Base-by-base conservation (phyloP, 2,329 filamentous ascomycete genomes). In the Knufia petricola region DNA sequence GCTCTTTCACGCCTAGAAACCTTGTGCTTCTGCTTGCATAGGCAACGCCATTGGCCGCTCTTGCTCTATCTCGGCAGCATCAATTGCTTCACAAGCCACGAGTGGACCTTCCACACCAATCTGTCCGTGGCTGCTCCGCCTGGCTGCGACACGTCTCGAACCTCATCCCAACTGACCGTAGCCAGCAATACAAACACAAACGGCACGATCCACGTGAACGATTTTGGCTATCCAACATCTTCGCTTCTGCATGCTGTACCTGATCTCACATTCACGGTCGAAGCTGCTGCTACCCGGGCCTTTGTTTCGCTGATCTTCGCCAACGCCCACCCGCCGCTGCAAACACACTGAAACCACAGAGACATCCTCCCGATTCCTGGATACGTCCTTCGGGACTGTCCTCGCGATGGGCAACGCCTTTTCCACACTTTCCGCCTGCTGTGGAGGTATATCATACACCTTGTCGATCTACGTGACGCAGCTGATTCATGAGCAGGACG, bases 401-500 rank as follows among this genome's bases (percentile, higher is more conserved):
- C 50, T 55, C 50, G 49, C 48, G 12, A 60, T 60, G 58, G 58
- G 58, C 51, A 59, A 60, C 46, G 47, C 51, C 15, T 43, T 59
- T n/a, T 60, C 58, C 23, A 49, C 51, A 21, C 46, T 59, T n/a
- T 60, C 58, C 23, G 52, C 58, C 21, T 60, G 56, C 53, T 60
- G 58, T 50, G 55, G 51, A 55, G 58, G 58, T 60, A 30, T 23
- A 44, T 15, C 24, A 21, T 31, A 13, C n/a, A 21, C 20, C 21
- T 20, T 24, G 15, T 15, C 10, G 7, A 28, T 28, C 24, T 10
- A 31, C 21, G 41, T n/a, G 26, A 26, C 17, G 24, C 49, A 54
- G 46, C 39, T 56, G 41, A 34, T 32, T 28, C 49, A 40, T 15
- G 10, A 51, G 34, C 52, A 85, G 85, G 82, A 63, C 84, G 82